phyloP scores from a whole-genome alignment of 805 yeast genomes.

The Candida methanosorbosa region DNA sequence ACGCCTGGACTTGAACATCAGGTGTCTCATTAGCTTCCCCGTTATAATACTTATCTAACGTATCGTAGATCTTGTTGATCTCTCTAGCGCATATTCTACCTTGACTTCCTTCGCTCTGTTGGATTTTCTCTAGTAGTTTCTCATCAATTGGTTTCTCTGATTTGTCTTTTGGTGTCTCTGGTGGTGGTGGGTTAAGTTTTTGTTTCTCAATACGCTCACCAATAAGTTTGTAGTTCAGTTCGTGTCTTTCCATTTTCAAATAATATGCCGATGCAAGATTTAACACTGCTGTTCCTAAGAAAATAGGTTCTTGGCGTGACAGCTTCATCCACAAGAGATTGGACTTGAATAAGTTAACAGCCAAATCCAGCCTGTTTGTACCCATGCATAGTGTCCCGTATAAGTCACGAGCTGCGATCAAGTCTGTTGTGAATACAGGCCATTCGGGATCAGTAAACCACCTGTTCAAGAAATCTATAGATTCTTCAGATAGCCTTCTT shows the following conservation, averaged over 20 bases:
- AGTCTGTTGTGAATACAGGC: slow-evolving; percentile 71
- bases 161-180: not conserved
- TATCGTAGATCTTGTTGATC: slow-evolving; percentile 11
- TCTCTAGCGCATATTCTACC: not conserved
- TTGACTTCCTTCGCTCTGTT: not conserved
- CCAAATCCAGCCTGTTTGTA: slow-evolving; percentile 18
- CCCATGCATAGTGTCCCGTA: slow-evolving; percentile 64
- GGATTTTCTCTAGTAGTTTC: not conserved
- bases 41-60: slow-evolving; percentile 3
- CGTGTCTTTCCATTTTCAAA: slow-evolving; percentile 12
- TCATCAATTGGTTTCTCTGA: slow-evolving; percentile 6
- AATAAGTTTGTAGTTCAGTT: slow-evolving; percentile 1
- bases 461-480: slow-evolving; percentile 11
- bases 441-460: slow-evolving; percentile 34
- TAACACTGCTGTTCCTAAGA: slow-evolving; percentile 12
- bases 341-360: slow-evolving; percentile 17
- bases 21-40: slow-evolving; percentile 1
- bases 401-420: slow-evolving; percentile 69
- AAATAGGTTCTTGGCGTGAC: slow-evolving; percentile 10
- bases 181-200: no score
- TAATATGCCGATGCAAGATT: slow-evolving; percentile 22
- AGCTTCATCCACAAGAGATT: slow-evolving; percentile 19
- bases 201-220: slow-evolving; percentile 1
- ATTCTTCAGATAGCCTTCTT: slow-evolving; percentile 10
- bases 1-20: slow-evolving; percentile 5